A percentile compares a stretch with the other conserved stretches of the same genome.
Conservation (phyloP, 805 yeast genomes). For the Yarrowia deformans region DNA sequence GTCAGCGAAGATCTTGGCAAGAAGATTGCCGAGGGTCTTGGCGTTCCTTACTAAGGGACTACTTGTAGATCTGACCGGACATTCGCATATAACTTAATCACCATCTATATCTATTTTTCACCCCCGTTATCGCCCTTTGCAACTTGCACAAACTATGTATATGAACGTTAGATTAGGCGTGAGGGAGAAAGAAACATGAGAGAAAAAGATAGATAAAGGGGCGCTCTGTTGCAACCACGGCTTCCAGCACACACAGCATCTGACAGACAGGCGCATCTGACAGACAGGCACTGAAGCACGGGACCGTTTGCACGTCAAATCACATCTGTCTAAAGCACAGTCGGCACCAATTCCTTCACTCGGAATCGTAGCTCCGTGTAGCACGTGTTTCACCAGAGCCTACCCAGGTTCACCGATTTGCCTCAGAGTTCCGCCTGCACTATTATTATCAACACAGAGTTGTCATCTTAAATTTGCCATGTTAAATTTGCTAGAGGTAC, state of each 20-base stretch:
- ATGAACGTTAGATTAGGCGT: slow-evolving; percentile 19
- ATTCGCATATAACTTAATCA: slow-evolving; percentile 4
- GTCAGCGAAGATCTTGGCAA: slow-evolving; percentile 33
- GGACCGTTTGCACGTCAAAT: no score
- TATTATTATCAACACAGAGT: background rate
- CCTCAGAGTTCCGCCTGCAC: slow-evolving; percentile 8
- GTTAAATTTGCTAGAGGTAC: slow-evolving; percentile 19
- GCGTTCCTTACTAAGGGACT: background rate
- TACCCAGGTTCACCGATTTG: background rate
- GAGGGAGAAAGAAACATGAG: background rate
- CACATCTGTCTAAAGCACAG: no score
- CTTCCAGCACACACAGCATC: background rate
- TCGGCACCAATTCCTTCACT: no score
- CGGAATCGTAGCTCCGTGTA: no score
- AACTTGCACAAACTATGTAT: slow-evolving; percentile 10
- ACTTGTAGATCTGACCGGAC: no score
- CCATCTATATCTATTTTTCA: background rate
- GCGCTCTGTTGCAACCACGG: background rate
- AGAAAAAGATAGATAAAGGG: no score
- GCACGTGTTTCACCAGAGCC: background rate
- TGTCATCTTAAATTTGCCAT: slow-evolving; percentile 6
- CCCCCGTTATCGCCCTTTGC: background rate
- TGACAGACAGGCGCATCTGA: no score
- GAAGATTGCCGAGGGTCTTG: slow-evolving; percentile 35
- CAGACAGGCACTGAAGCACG: no score